These are phyloP conservation scores for Phragmites australis DNA, from an alignment of 176 grass and related monocot genomes.

Conservation along the genomic window DNA sequence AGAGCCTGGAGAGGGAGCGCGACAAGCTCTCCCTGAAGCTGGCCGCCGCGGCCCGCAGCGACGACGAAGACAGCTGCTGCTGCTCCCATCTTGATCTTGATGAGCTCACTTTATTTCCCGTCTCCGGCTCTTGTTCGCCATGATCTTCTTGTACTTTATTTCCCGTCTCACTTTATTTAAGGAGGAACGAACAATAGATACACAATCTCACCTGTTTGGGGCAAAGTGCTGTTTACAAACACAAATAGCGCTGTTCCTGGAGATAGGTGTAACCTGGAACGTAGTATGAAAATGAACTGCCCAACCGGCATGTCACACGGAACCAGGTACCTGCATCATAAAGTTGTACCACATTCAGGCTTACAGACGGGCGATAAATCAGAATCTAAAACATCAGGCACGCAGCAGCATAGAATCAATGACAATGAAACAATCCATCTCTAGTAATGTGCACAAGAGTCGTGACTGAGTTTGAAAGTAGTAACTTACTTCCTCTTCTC, in stretches of 20 bases:
- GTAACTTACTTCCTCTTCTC: slow-evolving; percentile 41
- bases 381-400: not conserved
- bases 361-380: not conserved
- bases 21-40: slow-evolving; percentile 43
- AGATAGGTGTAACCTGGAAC: slow-evolving; percentile 57
- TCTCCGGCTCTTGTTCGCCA: not conserved
- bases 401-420: not conserved
- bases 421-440: not conserved
- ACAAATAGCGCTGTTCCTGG: slow-evolving; percentile 74
- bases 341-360: not conserved
- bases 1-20: not conserved
- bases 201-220: slow-evolving; percentile 60
- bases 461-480: not conserved
- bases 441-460: not conserved
- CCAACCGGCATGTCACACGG: slow-evolving; percentile 52
- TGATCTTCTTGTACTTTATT: not conserved
- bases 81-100: too few relatives aligned
- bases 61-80: too few relatives aligned
- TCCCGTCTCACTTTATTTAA: too few relatives aligned
- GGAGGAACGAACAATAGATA: not conserved
- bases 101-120: too few relatives aligned
- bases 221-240: slow-evolving; percentile 75
- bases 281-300: slow-evolving; percentile 76
- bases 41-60: too few relatives aligned
- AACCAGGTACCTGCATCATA: slow-evolving; percentile 32